These are phyloP conservation scores for Trypanosoma platydactyli DNA, from an alignment of 208 protist species.

Conservation along the genomic window DNA sequence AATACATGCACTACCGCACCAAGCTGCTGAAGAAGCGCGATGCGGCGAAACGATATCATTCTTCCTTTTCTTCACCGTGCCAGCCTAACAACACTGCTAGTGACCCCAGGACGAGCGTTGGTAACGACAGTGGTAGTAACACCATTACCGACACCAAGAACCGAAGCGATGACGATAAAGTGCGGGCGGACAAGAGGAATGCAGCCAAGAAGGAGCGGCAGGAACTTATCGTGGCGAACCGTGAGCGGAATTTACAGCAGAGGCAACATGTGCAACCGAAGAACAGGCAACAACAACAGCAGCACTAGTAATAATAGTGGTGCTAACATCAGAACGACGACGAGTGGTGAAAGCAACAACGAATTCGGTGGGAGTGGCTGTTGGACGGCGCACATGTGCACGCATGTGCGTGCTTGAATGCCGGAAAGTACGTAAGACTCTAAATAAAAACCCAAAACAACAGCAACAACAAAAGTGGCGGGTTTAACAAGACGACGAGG, in stretches of 20 bases:
- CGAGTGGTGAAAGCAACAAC: too few relatives aligned
- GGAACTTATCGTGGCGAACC: constrained; percentile 58
- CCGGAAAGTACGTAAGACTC: not conserved
- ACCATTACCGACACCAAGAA: not conserved
- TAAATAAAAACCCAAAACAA: too few relatives aligned
- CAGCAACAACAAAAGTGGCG: too few relatives aligned
- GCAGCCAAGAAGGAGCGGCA: constrained; percentile 31
- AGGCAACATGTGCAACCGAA: constrained; percentile 20
- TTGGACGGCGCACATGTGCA: not conserved
- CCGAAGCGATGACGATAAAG: not conserved
- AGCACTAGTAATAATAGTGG: not conserved
- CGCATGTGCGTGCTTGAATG: constrained; percentile 2
- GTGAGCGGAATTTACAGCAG: constrained; percentile 53
- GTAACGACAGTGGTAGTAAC: not conserved
- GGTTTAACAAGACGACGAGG: constrained; percentile 1
- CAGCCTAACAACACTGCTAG: constrained; percentile 2
- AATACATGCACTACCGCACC: constrained; percentile 75
- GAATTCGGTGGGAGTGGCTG: too few relatives aligned
- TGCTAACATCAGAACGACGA: not conserved
- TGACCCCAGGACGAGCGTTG: not conserved
- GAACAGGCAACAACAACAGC: not conserved
- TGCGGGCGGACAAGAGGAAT: not conserved
- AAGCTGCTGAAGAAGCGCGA: constrained; percentile 52
- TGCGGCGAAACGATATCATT: constrained; percentile 32
- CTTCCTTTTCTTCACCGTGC: constrained; percentile 6